These are phyloP conservation scores for Ichthyophthirius multifiliis DNA, from an alignment of 169 alveolate species.

Conservation along the genomic window DNA sequence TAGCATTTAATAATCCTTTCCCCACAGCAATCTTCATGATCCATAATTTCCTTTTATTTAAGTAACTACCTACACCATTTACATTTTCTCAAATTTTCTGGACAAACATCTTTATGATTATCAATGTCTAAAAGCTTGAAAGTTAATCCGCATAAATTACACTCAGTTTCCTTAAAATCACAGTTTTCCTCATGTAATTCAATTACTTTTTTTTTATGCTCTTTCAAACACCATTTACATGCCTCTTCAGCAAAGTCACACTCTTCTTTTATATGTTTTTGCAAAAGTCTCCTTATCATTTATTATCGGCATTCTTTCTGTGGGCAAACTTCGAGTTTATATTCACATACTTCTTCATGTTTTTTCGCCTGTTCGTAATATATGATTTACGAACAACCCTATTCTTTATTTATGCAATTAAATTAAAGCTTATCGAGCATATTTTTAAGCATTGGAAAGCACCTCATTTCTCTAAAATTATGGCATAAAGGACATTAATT, in stretches of 20 bases:
- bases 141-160: not conserved
- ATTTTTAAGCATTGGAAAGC: not conserved
- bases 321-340: not conserved
- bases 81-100: not conserved
- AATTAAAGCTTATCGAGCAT: not conserved
- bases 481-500: conserved; percentile 2
- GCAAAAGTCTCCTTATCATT: not conserved
- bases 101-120: conserved; percentile 5
- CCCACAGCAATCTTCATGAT: conserved; percentile 20
- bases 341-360: conserved; percentile 1
- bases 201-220: not conserved
- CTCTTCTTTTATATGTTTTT: not conserved
- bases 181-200: conserved; percentile 2
- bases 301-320: not conserved
- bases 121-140: not conserved
- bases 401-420: not conserved
- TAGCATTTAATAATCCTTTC: conserved; percentile 14
- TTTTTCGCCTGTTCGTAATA: not conserved
- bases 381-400: not conserved
- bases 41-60: not conserved
- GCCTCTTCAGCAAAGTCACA: not conserved
- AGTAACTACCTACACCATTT: not conserved
- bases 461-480: conserved; percentile 18
- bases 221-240: not conserved
- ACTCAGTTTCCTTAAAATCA: not conserved